These are phyloP conservation scores for Apostasia shenzhenica DNA, from an alignment of 106 monocot species.

Conservation along the genomic window DNA sequence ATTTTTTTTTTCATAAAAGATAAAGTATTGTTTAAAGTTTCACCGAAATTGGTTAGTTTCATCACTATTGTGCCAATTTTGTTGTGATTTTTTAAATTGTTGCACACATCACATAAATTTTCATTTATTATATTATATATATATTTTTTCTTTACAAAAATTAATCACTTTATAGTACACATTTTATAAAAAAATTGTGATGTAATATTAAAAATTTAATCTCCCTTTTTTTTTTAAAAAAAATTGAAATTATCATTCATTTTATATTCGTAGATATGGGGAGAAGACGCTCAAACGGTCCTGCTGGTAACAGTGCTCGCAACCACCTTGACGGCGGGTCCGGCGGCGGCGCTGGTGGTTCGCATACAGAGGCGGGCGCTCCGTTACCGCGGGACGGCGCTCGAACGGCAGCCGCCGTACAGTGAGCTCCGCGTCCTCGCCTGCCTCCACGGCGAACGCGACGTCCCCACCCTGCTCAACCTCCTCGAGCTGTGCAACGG, in stretches of 20 bases:
- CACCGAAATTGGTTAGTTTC: no score
- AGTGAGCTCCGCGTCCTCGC: slow-evolving; percentile 69
- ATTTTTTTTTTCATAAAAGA: no score
- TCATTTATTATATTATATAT: no score
- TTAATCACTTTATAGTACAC: no score
- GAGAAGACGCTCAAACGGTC: slow-evolving; percentile 7
- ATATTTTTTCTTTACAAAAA: no score
- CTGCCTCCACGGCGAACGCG: slow-evolving; percentile 57
- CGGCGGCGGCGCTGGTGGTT: slow-evolving; percentile 30
- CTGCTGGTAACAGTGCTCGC: slow-evolving; percentile 33
- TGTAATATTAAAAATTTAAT: no score
- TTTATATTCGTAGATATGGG: slow-evolving; percentile 26
- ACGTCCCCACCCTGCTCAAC: slow-evolving; percentile 64
- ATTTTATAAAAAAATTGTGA: no score
- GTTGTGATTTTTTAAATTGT: no score
- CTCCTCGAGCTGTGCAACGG: slow-evolving; percentile 66
- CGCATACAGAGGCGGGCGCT: slow-evolving; percentile 8
- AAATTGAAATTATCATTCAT: not conserved
- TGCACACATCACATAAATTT: no score
- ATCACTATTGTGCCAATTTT: no score
- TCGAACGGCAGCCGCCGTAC: slow-evolving; percentile 14
- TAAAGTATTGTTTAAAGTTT: no score
- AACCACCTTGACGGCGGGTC: slow-evolving; percentile 42
- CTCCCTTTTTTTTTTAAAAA: no score
- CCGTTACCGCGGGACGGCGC: slow-evolving; percentile 22